Evolutionary conservation across 305 asterid species (phyloP), one percentile per base, ranked within the genome.

Genomic region (Rubia tinctorum): DNA sequence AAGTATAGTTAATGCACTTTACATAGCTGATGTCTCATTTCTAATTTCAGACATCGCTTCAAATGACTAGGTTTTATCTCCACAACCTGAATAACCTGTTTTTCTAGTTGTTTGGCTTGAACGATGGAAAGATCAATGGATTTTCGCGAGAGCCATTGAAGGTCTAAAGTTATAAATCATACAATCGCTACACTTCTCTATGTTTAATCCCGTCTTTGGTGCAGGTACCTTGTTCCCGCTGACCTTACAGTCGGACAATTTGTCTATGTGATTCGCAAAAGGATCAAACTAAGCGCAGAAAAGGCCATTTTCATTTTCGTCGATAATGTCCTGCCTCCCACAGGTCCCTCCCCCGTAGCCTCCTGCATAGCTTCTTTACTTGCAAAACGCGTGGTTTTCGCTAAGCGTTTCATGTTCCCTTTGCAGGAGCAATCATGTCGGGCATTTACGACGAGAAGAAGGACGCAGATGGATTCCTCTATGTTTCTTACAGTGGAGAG

Each of bases 211-310:
- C 7, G 14, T 4, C 53, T 18, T 61, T 61, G 34, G 34, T 78
- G 37, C 80, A 84, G 88, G 82, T 84, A 82, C 74, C 86, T 84
- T 15, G 88, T 84, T 30, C 88, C 86, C 44, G 82, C 88, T 79
- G 88, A 84, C 76, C 78, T 84, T 66, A 82, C 86, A 4, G 86
- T 84, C 13, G 88, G 86, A 62, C 86, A 84, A 56, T 82, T 84
- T 30, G 88, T 84, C 13, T 84, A 84, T 25, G 88, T 84, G 66
- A 84, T 84, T 61, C 88, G 86, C 66, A 84, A 84, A 74, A 82
- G 88, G 66, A 84, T 84, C 82, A 84, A 84, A 69, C 78, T 84
- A 69, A 84, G 88, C 49, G 86, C 88, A 25, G 88, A 84, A 77
- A 84, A 80, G 75, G 88, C 86, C 55, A 82, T 84, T 12, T 82